Evolutionary conservation across 352 stramenopile species (phyloP).

Genomic region (Elongisporangium undulatum): DNA sequence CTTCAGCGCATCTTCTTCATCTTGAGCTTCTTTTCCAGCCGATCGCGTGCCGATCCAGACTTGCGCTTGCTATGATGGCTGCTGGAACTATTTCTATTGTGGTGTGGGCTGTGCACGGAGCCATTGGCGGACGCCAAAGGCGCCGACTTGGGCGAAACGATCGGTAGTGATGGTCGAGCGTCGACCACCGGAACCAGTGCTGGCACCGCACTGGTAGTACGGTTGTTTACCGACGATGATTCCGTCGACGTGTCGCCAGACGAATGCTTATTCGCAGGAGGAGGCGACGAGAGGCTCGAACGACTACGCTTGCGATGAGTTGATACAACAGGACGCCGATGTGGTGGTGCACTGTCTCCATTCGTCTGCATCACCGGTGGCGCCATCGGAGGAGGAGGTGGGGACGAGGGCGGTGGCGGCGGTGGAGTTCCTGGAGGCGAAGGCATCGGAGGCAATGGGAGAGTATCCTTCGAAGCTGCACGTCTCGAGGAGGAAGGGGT

Average conservation of each 20-base stretch:
- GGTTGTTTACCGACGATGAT: background rate
- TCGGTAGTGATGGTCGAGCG: conserved; percentile 39
- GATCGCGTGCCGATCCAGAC: conserved; percentile 52
- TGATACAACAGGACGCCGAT: conserved; percentile 3
- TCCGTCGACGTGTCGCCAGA: background rate
- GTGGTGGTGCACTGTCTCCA: background rate
- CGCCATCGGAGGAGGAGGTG: conserved; percentile 13
- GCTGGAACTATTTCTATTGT: background rate
- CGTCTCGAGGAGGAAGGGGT: background rate
- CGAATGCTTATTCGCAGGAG: background rate
- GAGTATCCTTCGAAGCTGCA: background rate
- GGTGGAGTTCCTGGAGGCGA: conserved; percentile 12
- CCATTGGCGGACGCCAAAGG: background rate
- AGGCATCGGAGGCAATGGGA: background rate
- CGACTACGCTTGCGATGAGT: conserved; percentile 21
- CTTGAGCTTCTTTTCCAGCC: conserved; percentile 81
- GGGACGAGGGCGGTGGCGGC: conserved; percentile 18
- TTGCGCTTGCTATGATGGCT: conserved; percentile 41
- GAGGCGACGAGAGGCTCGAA: background rate
- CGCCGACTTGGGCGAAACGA: conserved; percentile 5
- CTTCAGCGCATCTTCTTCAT: conserved; percentile 32
- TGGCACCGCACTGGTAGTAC: background rate
- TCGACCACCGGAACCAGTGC: conserved; percentile 5
- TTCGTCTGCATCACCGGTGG: background rate
- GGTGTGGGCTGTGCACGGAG: background rate